Evolutionary conservation across 176 grass and related monocot species (phyloP).

Genomic region (Elymus sibiricus): DNA sequence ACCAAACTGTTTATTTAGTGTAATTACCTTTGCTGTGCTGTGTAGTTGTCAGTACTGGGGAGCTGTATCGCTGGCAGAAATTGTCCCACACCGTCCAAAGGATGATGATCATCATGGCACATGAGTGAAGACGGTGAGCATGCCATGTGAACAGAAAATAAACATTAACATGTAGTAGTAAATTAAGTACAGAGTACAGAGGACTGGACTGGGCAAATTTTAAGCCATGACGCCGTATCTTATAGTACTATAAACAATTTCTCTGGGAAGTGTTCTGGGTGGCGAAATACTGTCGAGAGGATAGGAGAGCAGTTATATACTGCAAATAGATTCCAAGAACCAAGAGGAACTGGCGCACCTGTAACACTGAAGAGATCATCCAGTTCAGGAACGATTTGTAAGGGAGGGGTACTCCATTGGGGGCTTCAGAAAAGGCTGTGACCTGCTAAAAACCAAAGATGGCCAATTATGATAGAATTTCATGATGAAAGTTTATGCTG

Average conservation of each 20-base stretch:
- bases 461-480: constrained; percentile 27
- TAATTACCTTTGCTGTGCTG: not conserved
- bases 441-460: constrained; percentile 30
- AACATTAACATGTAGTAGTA: constrained; percentile 1
- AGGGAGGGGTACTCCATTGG: not conserved
- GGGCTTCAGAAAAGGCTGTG: not conserved
- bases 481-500: constrained; percentile 49
- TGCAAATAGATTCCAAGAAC: not conserved
- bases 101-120: constrained; percentile 25
- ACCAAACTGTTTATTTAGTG: not conserved
- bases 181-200: constrained; percentile 23
- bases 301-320: not conserved
- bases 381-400: not conserved
- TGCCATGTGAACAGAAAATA: constrained; percentile 53
- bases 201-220: not conserved
- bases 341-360: constrained; percentile 6
- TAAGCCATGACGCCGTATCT: not conserved
- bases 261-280: not conserved
- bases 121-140: constrained; percentile 39
- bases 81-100: constrained; percentile 27
- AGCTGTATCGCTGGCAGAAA: constrained; percentile 50
- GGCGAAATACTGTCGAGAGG: not conserved
- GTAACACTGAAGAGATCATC: not conserved
- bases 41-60: constrained; percentile 32
- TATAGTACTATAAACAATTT: constrained; percentile 12